These are phyloP conservation scores for Diplodia intermedia DNA, from an alignment of 2,329 filamentous ascomycete species.

Conservation along the genomic window DNA sequence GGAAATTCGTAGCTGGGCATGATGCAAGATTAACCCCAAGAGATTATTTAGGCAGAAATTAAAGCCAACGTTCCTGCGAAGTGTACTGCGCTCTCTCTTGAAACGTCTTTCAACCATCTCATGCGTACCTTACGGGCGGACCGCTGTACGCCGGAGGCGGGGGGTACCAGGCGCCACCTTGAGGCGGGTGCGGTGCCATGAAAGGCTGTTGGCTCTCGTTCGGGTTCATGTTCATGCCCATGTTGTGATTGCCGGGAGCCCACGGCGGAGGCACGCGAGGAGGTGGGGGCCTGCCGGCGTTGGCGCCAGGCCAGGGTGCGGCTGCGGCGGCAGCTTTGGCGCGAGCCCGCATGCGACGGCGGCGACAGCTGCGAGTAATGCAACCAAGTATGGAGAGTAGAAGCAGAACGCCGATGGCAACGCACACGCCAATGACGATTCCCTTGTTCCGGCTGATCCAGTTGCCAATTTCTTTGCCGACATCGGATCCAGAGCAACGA, in stretches of 20 bases:
- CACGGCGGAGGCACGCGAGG: constrained; percentile 29
- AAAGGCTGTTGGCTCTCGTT: constrained; percentile 21
- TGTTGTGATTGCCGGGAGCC: constrained; percentile 5
- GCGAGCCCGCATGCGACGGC: constrained; percentile 14
- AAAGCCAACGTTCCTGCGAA: neutral
- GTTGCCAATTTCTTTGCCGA: constrained; percentile 71
- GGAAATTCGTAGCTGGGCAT: neutral
- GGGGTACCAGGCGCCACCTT: constrained; percentile 5
- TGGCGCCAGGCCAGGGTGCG: constrained; percentile 6
- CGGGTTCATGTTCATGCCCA: constrained; percentile 13
- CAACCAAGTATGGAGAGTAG: constrained; percentile 71
- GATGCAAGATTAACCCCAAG: neutral
- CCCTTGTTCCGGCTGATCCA: constrained; percentile 81
- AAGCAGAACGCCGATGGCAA: constrained; percentile 74
- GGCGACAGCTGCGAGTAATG: constrained; percentile 63
- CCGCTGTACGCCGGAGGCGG: constrained; percentile 19
- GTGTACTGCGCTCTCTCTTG: constrained; percentile 5
- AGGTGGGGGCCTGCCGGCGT: neutral
- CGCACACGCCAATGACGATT: constrained; percentile 81
- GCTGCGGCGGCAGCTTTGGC: constrained; percentile 14
- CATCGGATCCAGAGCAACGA: constrained; percentile 72
- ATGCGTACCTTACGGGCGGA: constrained; percentile 17
- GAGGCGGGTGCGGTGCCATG: constrained; percentile 1
- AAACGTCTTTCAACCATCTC: neutral
- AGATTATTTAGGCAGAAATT: neutral